Evolutionary conservation across 257 asterid genomes (phyloP).

Genomic region (Plantago ovata): DNA sequence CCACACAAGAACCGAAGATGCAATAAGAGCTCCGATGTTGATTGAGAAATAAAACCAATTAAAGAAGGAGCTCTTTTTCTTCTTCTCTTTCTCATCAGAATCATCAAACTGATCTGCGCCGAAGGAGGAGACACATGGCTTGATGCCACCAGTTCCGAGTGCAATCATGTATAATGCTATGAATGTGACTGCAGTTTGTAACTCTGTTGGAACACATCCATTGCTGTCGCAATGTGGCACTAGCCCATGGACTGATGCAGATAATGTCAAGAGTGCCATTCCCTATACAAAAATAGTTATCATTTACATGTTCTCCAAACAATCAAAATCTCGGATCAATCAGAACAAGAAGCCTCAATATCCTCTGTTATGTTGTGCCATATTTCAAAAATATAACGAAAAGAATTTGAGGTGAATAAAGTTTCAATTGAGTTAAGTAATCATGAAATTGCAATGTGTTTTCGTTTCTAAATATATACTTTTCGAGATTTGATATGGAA

Average conservation of each 20-base stretch:
- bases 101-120: slow-evolving; percentile 95
- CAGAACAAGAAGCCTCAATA: background rate
- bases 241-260: slow-evolving; percentile 58
- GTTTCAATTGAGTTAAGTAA: too few species aligned
- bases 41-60: slow-evolving; percentile 84
- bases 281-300: slow-evolving; percentile 39
- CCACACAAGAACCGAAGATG: slow-evolving; percentile 80
- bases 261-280: slow-evolving; percentile 69
- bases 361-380: background rate
- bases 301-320: background rate
- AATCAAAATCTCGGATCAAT: too few species aligned
- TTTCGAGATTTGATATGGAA: background rate
- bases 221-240: slow-evolving; percentile 43
- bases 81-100: slow-evolving; percentile 55
- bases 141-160: slow-evolving; percentile 91
- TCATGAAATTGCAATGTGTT: too few species aligned
- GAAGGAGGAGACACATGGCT: slow-evolving; percentile 88
- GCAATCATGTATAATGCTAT: slow-evolving; percentile 69
- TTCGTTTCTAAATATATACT: background rate
- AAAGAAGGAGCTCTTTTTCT: slow-evolving; percentile 78
- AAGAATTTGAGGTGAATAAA: background rate
- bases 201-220: slow-evolving; percentile 45
- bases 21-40: slow-evolving; percentile 80
- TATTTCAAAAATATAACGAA: background rate
- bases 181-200: slow-evolving; percentile 44